These are phyloP conservation scores for Prunus campanulata DNA, from an alignment of 306 rosid species.

Conservation along the genomic window DNA sequence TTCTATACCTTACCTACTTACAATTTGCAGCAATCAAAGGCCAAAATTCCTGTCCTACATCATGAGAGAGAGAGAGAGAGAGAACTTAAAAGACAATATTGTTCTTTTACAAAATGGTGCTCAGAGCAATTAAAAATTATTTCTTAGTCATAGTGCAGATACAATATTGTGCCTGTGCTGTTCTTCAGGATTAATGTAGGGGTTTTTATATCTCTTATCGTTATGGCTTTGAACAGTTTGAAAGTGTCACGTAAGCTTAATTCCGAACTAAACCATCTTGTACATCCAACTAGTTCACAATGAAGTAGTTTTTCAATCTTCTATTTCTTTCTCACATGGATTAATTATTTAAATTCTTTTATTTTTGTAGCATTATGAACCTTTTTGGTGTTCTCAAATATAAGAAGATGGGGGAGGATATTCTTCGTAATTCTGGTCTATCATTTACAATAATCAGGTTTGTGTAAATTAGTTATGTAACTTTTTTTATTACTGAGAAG, in stretches of 20 bases:
- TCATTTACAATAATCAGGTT: slow-evolving; percentile 94
- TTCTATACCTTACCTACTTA: too few relatives aligned
- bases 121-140: neutral
- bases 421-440: slow-evolving; percentile 73
- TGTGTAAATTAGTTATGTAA: slow-evolving; percentile 13
- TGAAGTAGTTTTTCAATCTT: neutral
- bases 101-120: neutral
- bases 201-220: neutral
- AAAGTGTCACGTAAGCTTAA: neutral
- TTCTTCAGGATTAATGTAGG: neutral
- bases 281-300: neutral
- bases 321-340: neutral
- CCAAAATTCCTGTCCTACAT: neutral
- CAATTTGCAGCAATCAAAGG: too few relatives aligned
- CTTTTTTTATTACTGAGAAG: neutral
- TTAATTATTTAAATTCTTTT: slow-evolving; percentile 2
- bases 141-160: neutral
- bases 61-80: neutral
- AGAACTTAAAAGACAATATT: neutral
- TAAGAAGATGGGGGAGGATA: slow-evolving; percentile 93
- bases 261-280: neutral
- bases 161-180: neutral
- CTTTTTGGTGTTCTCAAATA: slow-evolving; percentile 93
- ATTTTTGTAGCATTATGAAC: slow-evolving; percentile 66
- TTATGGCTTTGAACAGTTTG: neutral